Percentiles rank a stretch among this genome's conserved stretches.
Conservation (phyloP, 192 early-diverging fungal species). For the Thamnidium elegans region DNA sequence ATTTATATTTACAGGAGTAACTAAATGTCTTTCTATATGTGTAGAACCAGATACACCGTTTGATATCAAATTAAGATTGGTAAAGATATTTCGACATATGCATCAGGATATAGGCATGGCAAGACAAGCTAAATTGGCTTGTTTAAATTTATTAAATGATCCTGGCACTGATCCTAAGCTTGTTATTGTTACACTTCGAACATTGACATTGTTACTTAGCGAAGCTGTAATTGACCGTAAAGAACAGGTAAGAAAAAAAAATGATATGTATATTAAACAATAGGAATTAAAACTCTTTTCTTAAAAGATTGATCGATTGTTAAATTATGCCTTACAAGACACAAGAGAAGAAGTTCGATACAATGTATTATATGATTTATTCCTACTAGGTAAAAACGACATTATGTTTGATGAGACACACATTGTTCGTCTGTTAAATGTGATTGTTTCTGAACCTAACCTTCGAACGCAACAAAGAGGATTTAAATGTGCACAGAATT, state of each 20-base stretch:
- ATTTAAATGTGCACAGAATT: conserved; percentile 15
- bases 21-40: conserved; percentile 7
- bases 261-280: background rate
- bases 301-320: conserved; percentile 17
- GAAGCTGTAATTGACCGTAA: conserved; percentile 40
- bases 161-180: conserved; percentile 28
- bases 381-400: conserved; percentile 17
- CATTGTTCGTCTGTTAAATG: conserved; percentile 10
- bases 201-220: conserved; percentile 38
- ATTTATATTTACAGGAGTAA: background rate
- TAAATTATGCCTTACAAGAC: conserved; percentile 21
- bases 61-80: conserved; percentile 30
- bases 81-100: conserved; percentile 53
- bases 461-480: conserved; percentile 10
- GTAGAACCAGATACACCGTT: conserved; percentile 34
- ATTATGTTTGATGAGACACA: conserved; percentile 15
- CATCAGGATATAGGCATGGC: conserved; percentile 42
- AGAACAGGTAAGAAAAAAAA: conserved; percentile 28
- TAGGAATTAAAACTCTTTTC: background rate
- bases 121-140: conserved; percentile 40
- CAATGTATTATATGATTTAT: conserved; percentile 19
- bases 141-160: conserved; percentile 38
- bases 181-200: conserved; percentile 38
- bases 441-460: background rate
- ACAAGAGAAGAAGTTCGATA: conserved; percentile 14